Evolutionary conservation across 805 yeast species (phyloP), one percentile per base, ranked within the genome.

Genomic region (Starmerella gropengiesseri): DNA sequence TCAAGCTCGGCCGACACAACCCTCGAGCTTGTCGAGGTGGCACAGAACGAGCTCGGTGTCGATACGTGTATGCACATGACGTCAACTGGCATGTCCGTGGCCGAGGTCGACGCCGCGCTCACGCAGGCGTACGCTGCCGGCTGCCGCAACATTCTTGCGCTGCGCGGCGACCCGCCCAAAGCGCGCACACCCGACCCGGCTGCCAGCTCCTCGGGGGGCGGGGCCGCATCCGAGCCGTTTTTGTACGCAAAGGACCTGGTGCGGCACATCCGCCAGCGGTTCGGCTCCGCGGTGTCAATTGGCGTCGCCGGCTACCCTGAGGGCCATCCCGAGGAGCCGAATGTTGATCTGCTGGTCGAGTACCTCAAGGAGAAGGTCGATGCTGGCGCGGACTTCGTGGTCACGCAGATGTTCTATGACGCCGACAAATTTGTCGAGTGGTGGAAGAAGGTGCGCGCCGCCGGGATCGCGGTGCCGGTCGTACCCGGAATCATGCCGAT

Each of bases 401-500:
- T 91, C 50, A 91, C 98, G 3, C 98, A 91, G 63, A 83, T 91
- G 95, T 89, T 91, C 62, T 91, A 91, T 62, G 96, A 91, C 58
- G 91, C 71, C 11, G 95, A 87, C 36, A 73, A 72, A 46, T 91
- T 89, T 62, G 72, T 91, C 45, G 55, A 62, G 11, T 91, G 98
- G 98, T 84, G 91, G 55, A 60, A 68, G 16, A 63, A 67, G 46
- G 72, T 89, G 43, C 73, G 89, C 52, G 75, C 69, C 18, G 66
- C 67, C 18, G 96, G 95, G 18, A 73, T 91, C 50, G 68, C 69
- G 30, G 77, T 83, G 41, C 97, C 97, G 22, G 82, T 91, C 51
- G 79, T 91, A 46, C 98, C 98, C 1, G 98, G 98, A 12, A 86
- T 91, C 62, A 91, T 91, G 98, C 98, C 98, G 18, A 87, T 91